phyloP scores from a whole-genome alignment of 2,329 filamentous ascomycete species.

The Ceratocystis destructans region DNA sequence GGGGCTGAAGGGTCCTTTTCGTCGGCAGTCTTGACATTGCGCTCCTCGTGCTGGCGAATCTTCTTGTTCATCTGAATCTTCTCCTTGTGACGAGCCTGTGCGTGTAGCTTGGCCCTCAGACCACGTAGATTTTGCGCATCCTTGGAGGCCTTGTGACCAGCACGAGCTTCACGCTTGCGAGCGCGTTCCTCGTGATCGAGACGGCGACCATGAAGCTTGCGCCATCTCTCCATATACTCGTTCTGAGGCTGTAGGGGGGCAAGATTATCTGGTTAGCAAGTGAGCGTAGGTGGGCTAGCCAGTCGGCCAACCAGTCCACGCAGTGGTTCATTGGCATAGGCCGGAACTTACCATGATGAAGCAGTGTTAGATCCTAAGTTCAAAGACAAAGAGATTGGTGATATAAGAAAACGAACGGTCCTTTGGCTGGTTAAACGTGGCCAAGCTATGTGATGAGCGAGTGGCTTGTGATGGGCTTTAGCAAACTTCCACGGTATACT shows the following conservation, averaged over 20 bases:
- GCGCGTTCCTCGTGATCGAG: constrained; percentile 75
- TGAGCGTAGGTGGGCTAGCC: background rate
- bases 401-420: constrained; percentile 7
- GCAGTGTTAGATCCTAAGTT: background rate
- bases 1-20: constrained; percentile 68
- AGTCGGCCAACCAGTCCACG: no score
- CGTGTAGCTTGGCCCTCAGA: constrained; percentile 80
- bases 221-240: constrained; percentile 60
- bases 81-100: constrained; percentile 87
- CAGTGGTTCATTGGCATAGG: no score
- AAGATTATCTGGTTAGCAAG: background rate
- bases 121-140: constrained; percentile 90
- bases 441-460: background rate
- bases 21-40: constrained; percentile 80
- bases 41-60: constrained; percentile 90
- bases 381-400: background rate
- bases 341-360: constrained; percentile 13
- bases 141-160: constrained; percentile 74
- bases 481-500: background rate
- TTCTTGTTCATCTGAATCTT: constrained; percentile 97
- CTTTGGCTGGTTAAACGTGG: constrained; percentile 6
- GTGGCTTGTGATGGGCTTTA: background rate
- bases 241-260: constrained; percentile 47
- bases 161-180: constrained; percentile 76
- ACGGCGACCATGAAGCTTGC: constrained; percentile 38